Evolutionary conservation across 2,329 filamentous ascomycete species (phyloP).

Genomic region (Dryadomyces quercus-mongolicae): DNA sequence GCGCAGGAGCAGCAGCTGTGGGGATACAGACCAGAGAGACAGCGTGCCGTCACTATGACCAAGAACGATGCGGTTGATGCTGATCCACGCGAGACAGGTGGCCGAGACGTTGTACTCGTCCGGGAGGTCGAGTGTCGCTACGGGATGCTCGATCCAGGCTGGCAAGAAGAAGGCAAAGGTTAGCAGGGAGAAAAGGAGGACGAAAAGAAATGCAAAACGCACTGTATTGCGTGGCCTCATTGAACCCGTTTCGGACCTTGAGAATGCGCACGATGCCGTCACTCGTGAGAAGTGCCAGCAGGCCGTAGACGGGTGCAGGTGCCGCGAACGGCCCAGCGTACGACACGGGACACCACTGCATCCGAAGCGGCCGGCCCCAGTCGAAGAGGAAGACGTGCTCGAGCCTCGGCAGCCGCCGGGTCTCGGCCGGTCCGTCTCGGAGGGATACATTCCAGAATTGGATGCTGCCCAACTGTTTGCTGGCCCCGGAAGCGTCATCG

Average conservation of each 20-base stretch:
- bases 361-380: slow-evolving; percentile 35
- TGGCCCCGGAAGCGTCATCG: slow-evolving; percentile 10
- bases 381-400: slow-evolving; percentile 33
- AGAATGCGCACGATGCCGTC: slow-evolving; percentile 40
- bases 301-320: slow-evolving; percentile 11
- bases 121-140: slow-evolving; percentile 30
- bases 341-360: slow-evolving; percentile 41
- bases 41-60: slow-evolving; percentile 46
- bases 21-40: slow-evolving; percentile 42
- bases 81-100: slow-evolving; percentile 43
- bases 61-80: slow-evolving; percentile 39
- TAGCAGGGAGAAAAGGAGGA: not conserved
- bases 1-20: slow-evolving; percentile 34
- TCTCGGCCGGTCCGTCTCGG: slow-evolving; percentile 14
- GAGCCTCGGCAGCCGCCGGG: slow-evolving; percentile 11
- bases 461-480: slow-evolving; percentile 31
- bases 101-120: slow-evolving; percentile 35
- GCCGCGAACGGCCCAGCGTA: slow-evolving; percentile 16
- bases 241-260: slow-evolving; percentile 22
- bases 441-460: slow-evolving; percentile 42
- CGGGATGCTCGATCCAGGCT: slow-evolving; percentile 33
- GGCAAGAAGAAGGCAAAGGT: no score
- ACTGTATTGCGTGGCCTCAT: slow-evolving; percentile 25
- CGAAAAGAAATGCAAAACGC: slow-evolving; percentile 11
- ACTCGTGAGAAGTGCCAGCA: slow-evolving; percentile 36